Evolutionary conservation across 208 protist species (phyloP), one percentile per base, ranked within the genome.

Genomic region (Angomonas deanei): DNA sequence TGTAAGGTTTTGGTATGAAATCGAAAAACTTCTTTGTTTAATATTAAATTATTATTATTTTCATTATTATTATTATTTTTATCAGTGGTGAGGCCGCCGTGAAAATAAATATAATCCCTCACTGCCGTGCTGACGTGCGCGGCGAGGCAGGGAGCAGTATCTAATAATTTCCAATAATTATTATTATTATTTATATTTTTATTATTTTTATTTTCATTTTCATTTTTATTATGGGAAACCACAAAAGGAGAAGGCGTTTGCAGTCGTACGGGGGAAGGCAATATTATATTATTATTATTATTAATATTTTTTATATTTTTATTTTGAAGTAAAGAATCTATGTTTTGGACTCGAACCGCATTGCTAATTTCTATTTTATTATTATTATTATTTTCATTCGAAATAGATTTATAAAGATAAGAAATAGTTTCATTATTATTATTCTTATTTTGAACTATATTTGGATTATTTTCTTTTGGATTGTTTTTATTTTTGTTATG

Each of bases 51-150:
- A 42, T 42, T 42, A 42, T n/a, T 42, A 42, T 42, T 42, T 42
- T 42, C 36, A 42, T 42, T 42, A 42, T 42, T 42, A 42, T 42
- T 42, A 42, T 42, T 42, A 42, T 42, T 42, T n/a, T 42, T 42
- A n/a, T 42, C 36, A 15, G 15, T 15, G 15, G 15, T 42, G 15
- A 42, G 8, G 36, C 36, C 36, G 36, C 36, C 36, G 15, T n/a
- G 15, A 42, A 42, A 15, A 42, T 42, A 42, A 42, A 42, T 8
- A 42, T 42, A 42, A 42, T 15, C 11, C 15, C 36, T 8, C 15
- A n/a, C 15, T 15, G 36, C 15, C 36, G 15, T 15, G 36, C 11
- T 42, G 15, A 15, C 15, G 36, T 42, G 36, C 15, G 36, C 8
- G 8, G 36, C 36, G 15, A 42, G 8, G 8, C 36, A n/a, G 8